Evolutionary conservation across 2,329 filamentous ascomycete species (phyloP).

Genomic region (Aspergillus cejpii): DNA sequence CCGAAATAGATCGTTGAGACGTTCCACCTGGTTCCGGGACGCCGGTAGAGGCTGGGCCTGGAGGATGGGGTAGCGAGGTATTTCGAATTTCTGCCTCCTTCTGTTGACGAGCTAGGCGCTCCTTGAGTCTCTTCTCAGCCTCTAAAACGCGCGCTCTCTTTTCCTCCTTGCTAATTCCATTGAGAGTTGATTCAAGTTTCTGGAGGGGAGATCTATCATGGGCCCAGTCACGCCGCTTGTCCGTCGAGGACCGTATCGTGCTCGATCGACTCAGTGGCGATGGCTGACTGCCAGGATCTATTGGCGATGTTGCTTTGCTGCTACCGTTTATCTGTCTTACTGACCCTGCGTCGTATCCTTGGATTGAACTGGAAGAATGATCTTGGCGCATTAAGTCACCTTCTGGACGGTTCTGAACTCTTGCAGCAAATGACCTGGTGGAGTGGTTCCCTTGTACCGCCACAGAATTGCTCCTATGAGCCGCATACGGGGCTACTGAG

Average conservation of each 20-base stretch:
- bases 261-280: slow-evolving; percentile 28
- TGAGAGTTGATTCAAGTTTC: slow-evolving; percentile 82
- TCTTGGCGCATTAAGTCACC: slow-evolving; percentile 7
- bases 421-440: slow-evolving; percentile 23
- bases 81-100: slow-evolving; percentile 9
- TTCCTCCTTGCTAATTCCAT: slow-evolving; percentile 92
- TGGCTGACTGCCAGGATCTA: slow-evolving; percentile 15
- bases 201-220: slow-evolving; percentile 84
- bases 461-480: slow-evolving; percentile 39
- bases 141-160: slow-evolving; percentile 78
- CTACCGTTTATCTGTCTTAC: slow-evolving; percentile 6
- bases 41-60: neutral
- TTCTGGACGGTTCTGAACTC: slow-evolving; percentile 17
- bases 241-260: slow-evolving; percentile 25
- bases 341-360: neutral
- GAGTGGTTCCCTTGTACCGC: slow-evolving; percentile 8
- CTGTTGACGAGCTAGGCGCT: slow-evolving; percentile 40
- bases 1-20: neutral
- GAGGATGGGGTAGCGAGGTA: neutral
- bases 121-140: slow-evolving; percentile 66
- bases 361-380: neutral
- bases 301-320: slow-evolving; percentile 9
- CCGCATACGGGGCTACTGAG: slow-evolving; percentile 50
- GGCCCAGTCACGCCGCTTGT: slow-evolving; percentile 52
- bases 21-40: neutral